Evolutionary conservation across 106 monocot species (phyloP), one percentile per base, ranked within the genome.

Genomic region (Dioscorea zingiberensis): DNA sequence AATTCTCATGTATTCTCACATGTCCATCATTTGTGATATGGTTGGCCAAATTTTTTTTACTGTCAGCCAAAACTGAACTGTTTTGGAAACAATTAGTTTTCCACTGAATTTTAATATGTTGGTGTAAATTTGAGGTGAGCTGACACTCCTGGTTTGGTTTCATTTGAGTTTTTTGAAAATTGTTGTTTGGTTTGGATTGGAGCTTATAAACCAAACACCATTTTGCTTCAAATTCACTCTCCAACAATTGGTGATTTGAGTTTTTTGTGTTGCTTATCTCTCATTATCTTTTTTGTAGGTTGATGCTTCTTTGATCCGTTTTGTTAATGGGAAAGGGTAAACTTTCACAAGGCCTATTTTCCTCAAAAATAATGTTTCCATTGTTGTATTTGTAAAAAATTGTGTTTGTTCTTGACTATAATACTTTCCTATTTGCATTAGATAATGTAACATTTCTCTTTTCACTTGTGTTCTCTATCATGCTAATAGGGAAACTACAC

Each of bases 251-350:
- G 60, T 60, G 13, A 60, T 28, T 17, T 30, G 27, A 13, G n/a
- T 24, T 3, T 45, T 29, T 16, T 18, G 13, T 27, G 48, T 13
- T 66, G 10, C 57, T 56, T 24, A 68, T 44, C n/a, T 57, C 45
- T 46, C 38, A 38, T 38, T 23, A 38, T 44, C 63, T 78, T 44
- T 51, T 62, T 26, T 76, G 65, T 76, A 91, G 91, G 87, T 87
- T 65, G 86, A 76, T 74, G 58, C 66, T 65, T 69, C 91, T 55
- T 79, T 91, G 66, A 76, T 87, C 59, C 87, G 77, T 55, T 84
- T 84, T 59, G 47, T 87, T 28, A 87, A 74, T 82, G 84, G 91
- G 72, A 81, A 87, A 69, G 69, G 87, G 91, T 91, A 84, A 44
- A 17, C 17, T 48, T 48, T 44, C 29, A 24, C 13, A 8, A 4